Percentiles rank a stretch among this genome's conserved stretches.
phyloP scores from a whole-genome alignment of 129 eudicot genomes.

The Flaveria linearis region DNA sequence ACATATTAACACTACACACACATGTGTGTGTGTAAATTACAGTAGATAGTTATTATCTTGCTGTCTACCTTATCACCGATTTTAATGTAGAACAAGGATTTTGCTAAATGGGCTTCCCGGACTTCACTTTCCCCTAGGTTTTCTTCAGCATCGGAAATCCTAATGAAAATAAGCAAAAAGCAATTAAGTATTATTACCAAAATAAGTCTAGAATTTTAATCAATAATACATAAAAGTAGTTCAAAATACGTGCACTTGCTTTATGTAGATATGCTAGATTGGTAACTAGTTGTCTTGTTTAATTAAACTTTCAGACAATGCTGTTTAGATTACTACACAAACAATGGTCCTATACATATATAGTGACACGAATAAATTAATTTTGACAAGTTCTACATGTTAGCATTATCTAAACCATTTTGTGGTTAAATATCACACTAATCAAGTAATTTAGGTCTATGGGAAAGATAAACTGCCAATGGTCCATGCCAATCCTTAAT shows the following conservation, averaged over 20 bases:
- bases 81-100: slow-evolving; percentile 75
- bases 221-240: neutral
- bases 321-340: neutral
- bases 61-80: slow-evolving; percentile 65
- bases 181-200: neutral
- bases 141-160: slow-evolving; percentile 97
- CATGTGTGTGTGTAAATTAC: neutral
- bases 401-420: neutral
- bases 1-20: neutral
- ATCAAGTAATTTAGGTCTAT: neutral
- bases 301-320: neutral
- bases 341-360: neutral
- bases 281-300: neutral
- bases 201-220: neutral
- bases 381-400: neutral
- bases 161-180: slow-evolving; percentile 21
- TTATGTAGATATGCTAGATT: neutral
- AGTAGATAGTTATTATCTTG: neutral
- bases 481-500: neutral
- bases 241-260: neutral
- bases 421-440: neutral
- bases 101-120: slow-evolving; percentile 96
- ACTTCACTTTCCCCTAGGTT: slow-evolving; percentile 99
- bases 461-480: neutral
- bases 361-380: neutral